Percentiles rank a stretch among this genome's conserved stretches.
phyloP scores from a whole-genome alignment of 2,329 filamentous ascomycete genomes.

The Cephalotrichum gorgonifer region DNA sequence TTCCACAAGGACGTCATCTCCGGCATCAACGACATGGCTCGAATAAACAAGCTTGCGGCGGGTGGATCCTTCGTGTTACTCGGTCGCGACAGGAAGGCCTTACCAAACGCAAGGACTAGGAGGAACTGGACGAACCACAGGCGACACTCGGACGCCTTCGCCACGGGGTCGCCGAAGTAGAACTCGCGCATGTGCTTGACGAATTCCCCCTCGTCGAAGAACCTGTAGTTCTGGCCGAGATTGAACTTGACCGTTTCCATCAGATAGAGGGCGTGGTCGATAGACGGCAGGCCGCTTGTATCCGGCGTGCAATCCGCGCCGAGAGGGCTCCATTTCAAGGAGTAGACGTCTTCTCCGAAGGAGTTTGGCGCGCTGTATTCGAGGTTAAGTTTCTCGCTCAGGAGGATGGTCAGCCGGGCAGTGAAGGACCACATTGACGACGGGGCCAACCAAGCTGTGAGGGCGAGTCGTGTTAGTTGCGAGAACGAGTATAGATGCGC shows the following conservation, averaged over 20 bases:
- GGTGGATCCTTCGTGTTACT: conserved; percentile 19
- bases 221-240: conserved; percentile 22
- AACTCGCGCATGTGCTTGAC: conserved; percentile 15
- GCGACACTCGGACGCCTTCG: conserved; percentile 12
- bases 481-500: not conserved
- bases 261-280: conserved; percentile 20
- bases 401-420: conserved; percentile 17
- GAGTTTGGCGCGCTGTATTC: conserved; percentile 11
- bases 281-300: conserved; percentile 20
- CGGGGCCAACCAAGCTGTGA: conserved; percentile 18
- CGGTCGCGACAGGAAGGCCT: conserved; percentile 10
- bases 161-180: conserved; percentile 11
- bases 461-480: not conserved
- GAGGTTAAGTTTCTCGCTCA: conserved; percentile 16
- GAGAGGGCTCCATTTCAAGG: conserved; percentile 11
- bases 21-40: conserved; percentile 25
- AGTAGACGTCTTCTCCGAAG: conserved; percentile 19
- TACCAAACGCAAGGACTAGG: conserved; percentile 13
- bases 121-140: conserved; percentile 18
- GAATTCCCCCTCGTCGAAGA: conserved; percentile 23
- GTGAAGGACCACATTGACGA: conserved; percentile 24
- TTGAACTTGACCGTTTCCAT: conserved; percentile 26
- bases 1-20: conserved; percentile 21
- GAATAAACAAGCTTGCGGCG: conserved; percentile 19
- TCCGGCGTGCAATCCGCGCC: conserved; percentile 15